Conservation (phyloP, 176 grass and related monocot species). For the Aegilops bicornis region DNA sequence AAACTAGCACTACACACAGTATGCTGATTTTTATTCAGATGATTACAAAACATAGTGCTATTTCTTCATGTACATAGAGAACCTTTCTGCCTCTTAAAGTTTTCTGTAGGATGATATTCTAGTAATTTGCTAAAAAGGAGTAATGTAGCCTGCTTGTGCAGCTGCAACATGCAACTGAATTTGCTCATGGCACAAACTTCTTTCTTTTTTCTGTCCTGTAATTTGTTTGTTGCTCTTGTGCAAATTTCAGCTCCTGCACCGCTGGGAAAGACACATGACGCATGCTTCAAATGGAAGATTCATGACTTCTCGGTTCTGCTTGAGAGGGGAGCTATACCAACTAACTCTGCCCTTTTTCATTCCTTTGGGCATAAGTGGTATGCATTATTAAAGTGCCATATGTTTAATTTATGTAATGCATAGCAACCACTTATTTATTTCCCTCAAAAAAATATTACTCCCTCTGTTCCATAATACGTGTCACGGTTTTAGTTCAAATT, state of each 20-base stretch:
- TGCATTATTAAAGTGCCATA: neutral
- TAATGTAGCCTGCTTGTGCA: neutral
- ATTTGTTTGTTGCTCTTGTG: neutral
- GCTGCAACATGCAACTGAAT: neutral
- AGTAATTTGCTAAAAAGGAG: neutral
- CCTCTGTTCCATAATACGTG: too few relatives aligned
- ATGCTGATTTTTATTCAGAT: neutral
- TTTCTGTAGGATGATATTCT: neutral
- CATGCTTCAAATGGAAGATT: slow-evolving; percentile 26
- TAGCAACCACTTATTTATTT: neutral
- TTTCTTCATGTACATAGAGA: neutral
- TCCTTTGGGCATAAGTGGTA: slow-evolving; percentile 12
- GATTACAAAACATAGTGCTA: neutral
- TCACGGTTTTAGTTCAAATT: too few relatives aligned
- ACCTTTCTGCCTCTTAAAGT: neutral
- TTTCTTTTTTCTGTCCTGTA: neutral
- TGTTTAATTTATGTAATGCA: neutral
- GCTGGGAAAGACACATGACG: neutral
- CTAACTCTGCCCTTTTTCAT: neutral
- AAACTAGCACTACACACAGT: too few relatives aligned
- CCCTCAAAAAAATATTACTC: too few relatives aligned
- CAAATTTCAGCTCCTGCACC: neutral
- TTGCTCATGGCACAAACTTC: neutral
- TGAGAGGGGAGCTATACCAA: neutral
- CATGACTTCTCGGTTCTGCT: slow-evolving; percentile 29